Percentiles rank a stretch among this genome's conserved stretches.
These are phyloP conservation scores for Aspergillus thermomutatus DNA, from an alignment of 2,329 filamentous ascomycete genomes.

Conservation along the genomic window DNA sequence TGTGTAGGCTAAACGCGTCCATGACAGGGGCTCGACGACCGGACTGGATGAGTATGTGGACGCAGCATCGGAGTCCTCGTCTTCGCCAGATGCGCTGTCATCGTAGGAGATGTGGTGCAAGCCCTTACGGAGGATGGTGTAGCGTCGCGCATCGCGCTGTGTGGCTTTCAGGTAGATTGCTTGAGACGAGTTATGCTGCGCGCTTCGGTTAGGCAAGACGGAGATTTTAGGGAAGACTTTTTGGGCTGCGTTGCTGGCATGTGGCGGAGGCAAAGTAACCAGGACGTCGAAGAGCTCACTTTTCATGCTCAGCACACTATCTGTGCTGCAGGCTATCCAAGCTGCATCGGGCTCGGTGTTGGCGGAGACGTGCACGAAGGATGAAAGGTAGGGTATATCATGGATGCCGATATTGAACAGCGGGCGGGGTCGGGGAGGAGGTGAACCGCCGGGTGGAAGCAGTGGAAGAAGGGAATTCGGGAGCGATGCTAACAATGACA, in stretches of 20 bases:
- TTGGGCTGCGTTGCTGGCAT: slow-evolving; percentile 56
- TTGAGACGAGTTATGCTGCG: slow-evolving; percentile 37
- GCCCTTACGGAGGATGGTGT: slow-evolving; percentile 63
- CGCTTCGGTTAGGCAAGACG: slow-evolving; percentile 55
- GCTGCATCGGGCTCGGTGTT: slow-evolving; percentile 49
- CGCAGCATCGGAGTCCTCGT: slow-evolving; percentile 37
- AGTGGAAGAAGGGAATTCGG: slow-evolving; percentile 69
- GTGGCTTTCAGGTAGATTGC: slow-evolving; percentile 66
- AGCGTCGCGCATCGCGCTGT: slow-evolving; percentile 83
- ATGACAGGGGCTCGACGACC: slow-evolving; percentile 56
- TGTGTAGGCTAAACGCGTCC: slow-evolving; percentile 59
- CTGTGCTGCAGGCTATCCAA: slow-evolving; percentile 94
- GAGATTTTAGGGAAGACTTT: slow-evolving; percentile 75
- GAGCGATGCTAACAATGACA: slow-evolving; percentile 89
- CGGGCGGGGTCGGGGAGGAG: slow-evolving; percentile 65
- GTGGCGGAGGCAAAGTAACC: slow-evolving; percentile 70
- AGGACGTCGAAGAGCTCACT: slow-evolving; percentile 83
- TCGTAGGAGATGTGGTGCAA: slow-evolving; percentile 42
- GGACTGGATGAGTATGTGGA: slow-evolving; percentile 43
- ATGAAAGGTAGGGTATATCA: slow-evolving; percentile 77
- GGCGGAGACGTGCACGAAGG: slow-evolving; percentile 53
- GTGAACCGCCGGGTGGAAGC: slow-evolving; percentile 60
- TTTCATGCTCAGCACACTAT: slow-evolving; percentile 87
- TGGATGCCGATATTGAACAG: slow-evolving; percentile 94
- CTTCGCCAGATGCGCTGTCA: slow-evolving; percentile 22